phyloP scores from a whole-genome alignment of 257 asterid genomes.

The Nicotiana sylvestris region DNA sequence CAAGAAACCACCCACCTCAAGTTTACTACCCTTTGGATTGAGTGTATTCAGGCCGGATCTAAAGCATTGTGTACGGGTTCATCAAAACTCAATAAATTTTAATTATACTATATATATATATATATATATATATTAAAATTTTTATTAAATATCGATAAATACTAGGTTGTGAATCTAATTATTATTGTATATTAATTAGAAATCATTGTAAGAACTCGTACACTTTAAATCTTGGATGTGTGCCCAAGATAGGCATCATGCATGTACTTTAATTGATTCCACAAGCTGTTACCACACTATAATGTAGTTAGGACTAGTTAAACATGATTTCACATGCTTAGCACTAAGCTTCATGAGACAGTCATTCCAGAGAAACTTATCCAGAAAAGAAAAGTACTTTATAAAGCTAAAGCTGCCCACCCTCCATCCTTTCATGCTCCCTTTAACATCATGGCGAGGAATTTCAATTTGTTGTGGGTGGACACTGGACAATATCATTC shows the following conservation, averaged over 20 bases:
- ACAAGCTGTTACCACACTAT: neutral
- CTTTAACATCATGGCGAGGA: neutral
- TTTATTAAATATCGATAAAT: no score
- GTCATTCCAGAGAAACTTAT: neutral
- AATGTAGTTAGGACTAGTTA: neutral
- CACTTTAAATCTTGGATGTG: no score
- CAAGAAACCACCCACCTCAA: no score
- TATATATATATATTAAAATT: no score
- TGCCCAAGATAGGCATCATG: neutral
- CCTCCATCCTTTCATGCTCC: slow-evolving; percentile 4
- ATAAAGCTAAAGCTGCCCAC: slow-evolving; percentile 8
- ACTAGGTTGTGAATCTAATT: no score
- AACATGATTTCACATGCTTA: slow-evolving; percentile 4
- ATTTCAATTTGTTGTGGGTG: slow-evolving; percentile 6
- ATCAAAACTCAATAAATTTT: no score
- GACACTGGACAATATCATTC: neutral
- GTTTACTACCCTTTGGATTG: no score
- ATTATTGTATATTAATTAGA: no score
- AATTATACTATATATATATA: no score
- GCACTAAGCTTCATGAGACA: neutral
- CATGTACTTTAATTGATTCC: slow-evolving; percentile 8
- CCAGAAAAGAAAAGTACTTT: neutral
- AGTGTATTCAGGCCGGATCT: no score
- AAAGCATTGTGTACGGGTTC: no score
- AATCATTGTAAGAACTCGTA: no score